Base-by-base conservation (phyloP, 495 filamentous ascomycete genomes). In the Penicillium daleae region DNA sequence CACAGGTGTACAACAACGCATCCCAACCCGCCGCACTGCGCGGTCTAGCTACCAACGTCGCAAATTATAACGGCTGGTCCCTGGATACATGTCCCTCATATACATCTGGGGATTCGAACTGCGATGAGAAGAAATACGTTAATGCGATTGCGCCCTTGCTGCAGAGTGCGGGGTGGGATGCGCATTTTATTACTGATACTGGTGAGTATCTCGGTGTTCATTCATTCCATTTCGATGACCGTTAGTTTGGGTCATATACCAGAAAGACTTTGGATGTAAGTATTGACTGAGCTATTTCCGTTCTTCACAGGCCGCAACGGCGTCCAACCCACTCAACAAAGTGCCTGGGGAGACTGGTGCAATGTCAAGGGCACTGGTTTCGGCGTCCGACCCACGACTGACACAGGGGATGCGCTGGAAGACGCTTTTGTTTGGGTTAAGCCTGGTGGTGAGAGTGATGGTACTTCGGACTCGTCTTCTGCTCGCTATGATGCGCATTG, bases 361-460 rank as follows among this genome's bases (percentile, higher is more conserved):
- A 94, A 94, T 73, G 85, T 90, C 68, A 85, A 84, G 62, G 86
- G 84, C 65, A 86, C 90, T 51, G 90, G 90, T 32, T 92, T 93
- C 72, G 90, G 91, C 73, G 80, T 83, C 44, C 87, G 87, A 58
- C 88, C 87, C 0, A 88, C 87, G 4, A 80, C 86, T 39, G 71
- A 82, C 63, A 91, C 89, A 5, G 87, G 86, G 55, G 68, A 83
- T 70, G 69, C 78, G 19, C 81, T 90, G 32, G 81, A 83, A 55
- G 90, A 93, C 72, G 88, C 90, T 50, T 92, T 93, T 77, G 89
- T 92, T 73, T 93, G 90, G 91, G 80, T 90, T 66, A 93, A 92
- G 85, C 90, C 90, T 55, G 91, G 91, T 69, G 91, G 90, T 66
- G 90, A 95, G 76, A 87, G 85, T 48, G 91, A 93, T 74, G 90